phyloP scores from a whole-genome alignment of 2,329 filamentous ascomycete species.

The Aschersonia sp. region DNA sequence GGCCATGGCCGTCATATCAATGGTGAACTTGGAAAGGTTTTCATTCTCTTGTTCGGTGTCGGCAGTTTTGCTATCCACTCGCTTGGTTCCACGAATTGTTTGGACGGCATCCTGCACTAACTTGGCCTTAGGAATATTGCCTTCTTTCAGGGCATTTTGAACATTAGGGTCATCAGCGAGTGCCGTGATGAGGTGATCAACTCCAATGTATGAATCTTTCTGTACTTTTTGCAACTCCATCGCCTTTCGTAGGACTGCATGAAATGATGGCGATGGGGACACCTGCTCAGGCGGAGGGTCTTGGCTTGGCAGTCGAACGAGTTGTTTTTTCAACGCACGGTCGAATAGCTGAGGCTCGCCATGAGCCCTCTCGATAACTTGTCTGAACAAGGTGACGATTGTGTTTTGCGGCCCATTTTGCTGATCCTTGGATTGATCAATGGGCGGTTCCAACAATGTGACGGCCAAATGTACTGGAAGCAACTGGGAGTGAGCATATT shows the following conservation, averaged over 20 bases:
- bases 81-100: slow-evolving; percentile 79
- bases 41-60: slow-evolving; percentile 88
- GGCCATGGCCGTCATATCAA: slow-evolving; percentile 95
- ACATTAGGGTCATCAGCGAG: slow-evolving; percentile 68
- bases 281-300: slow-evolving; percentile 87
- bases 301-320: slow-evolving; percentile 86
- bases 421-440: slow-evolving; percentile 68
- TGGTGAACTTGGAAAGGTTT: slow-evolving; percentile 94
- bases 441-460: slow-evolving; percentile 60
- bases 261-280: slow-evolving; percentile 67
- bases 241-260: slow-evolving; percentile 68
- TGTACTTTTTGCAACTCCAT: slow-evolving; percentile 92
- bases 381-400: slow-evolving; percentile 70
- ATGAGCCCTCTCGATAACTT: slow-evolving; percentile 86
- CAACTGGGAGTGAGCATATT: slow-evolving; percentile 85
- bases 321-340: slow-evolving; percentile 74
- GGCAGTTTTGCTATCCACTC: slow-evolving; percentile 91
- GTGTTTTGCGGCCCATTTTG: slow-evolving; percentile 56
- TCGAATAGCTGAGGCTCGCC: slow-evolving; percentile 85
- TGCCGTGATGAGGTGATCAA: slow-evolving; percentile 85
- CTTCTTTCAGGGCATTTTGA: slow-evolving; percentile 61
- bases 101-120: slow-evolving; percentile 82
- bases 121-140: slow-evolving; percentile 85
- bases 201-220: slow-evolving; percentile 86
- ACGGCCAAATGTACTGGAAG: slow-evolving; percentile 82